phyloP scores from a whole-genome alignment of 768 basidiomycete species.

The Leccinum arenicola region DNA sequence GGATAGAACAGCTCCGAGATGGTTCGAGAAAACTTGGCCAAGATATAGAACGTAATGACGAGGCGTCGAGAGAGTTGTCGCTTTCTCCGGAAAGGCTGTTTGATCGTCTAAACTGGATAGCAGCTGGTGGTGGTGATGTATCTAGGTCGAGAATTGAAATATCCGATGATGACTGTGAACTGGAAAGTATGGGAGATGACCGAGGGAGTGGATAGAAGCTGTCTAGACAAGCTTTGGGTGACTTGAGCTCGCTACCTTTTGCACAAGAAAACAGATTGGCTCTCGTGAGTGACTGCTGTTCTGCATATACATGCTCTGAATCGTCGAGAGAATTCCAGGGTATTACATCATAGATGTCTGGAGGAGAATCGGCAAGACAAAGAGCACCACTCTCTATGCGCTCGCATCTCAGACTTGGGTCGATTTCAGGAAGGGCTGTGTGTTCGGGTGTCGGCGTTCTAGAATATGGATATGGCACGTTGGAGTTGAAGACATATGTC shows the following conservation, averaged over 20 bases:
- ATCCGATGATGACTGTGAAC: slow-evolving; percentile 15
- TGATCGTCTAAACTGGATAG: neutral
- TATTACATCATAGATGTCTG: neutral
- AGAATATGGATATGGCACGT: neutral
- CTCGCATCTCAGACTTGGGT: neutral
- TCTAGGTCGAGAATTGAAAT: slow-evolving; percentile 22
- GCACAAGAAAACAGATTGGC: neutral
- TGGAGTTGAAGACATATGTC: neutral
- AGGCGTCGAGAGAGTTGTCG: neutral
- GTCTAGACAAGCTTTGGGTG: neutral
- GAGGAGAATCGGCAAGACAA: slow-evolving; percentile 1
- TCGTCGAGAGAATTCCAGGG: neutral
- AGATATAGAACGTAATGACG: neutral
- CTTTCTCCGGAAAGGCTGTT: neutral
- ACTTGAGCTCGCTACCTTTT: neutral
- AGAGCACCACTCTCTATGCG: neutral
- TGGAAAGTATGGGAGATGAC: slow-evolving; percentile 24
- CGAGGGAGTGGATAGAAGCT: slow-evolving; percentile 10
- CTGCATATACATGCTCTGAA: slow-evolving; percentile 2
- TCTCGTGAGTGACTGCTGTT: neutral
- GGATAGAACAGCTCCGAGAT: neutral
- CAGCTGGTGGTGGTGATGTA: slow-evolving; percentile 18
- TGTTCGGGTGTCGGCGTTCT: neutral
- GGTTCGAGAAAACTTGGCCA: neutral
- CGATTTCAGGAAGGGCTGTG: neutral